Conservation (phyloP, 192 early-diverging fungal genomes). For the Phlyctochytrium bullatum region DNA sequence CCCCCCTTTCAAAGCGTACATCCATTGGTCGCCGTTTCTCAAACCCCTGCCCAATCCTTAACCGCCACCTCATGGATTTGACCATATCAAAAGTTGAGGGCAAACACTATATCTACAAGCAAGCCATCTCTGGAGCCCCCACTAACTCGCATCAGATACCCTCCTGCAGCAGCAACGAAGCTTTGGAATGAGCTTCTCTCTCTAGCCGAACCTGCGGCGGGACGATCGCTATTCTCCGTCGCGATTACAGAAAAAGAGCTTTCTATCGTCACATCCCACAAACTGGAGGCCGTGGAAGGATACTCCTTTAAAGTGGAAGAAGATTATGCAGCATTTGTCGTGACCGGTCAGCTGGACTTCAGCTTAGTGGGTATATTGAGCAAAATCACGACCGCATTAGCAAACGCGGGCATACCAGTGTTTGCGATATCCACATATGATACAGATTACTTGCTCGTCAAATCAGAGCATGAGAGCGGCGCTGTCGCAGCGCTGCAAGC, state of each 20-base stretch:
- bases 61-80: too few species aligned
- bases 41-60: too few species aligned
- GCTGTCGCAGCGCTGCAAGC: slow-evolving; percentile 15
- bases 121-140: background rate
- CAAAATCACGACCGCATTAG: slow-evolving; percentile 48
- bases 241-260: slow-evolving; percentile 2
- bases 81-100: too few species aligned
- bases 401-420: slow-evolving; percentile 54
- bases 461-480: slow-evolving; percentile 36
- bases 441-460: slow-evolving; percentile 73
- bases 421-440: slow-evolving; percentile 72
- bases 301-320: slow-evolving; percentile 15
- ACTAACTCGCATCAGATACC: background rate
- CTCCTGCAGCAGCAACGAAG: slow-evolving; percentile 9
- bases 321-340: slow-evolving; percentile 45
- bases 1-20: background rate
- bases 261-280: background rate
- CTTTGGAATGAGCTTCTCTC: slow-evolving; percentile 20
- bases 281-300: background rate
- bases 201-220: slow-evolving; percentile 9
- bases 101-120: too few species aligned
- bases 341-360: slow-evolving; percentile 66
- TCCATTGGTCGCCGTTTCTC: too few species aligned
- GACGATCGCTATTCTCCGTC: background rate
- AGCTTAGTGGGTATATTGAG: slow-evolving; percentile 64